Evolutionary conservation across 139 green algal species (phyloP), one percentile per base, ranked within the genome.

Genomic region (Auxenochlorella protothecoides): DNA sequence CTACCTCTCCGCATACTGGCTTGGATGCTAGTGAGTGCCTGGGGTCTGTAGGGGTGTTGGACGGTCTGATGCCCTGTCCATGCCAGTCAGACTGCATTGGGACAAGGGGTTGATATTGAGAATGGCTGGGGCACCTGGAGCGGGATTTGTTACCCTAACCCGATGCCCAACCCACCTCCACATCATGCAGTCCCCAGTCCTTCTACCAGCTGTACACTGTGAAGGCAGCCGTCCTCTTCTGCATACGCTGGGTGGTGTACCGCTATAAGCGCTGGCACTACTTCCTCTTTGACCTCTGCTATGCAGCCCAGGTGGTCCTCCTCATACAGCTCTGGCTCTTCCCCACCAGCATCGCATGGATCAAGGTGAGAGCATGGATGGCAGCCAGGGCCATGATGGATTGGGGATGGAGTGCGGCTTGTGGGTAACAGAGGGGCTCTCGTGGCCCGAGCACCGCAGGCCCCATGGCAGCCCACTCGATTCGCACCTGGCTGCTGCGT

Each of bases 151-250:
- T n/a, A 13, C 12, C 63, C 63, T 67, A n/a, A 16, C 63, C 63
- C 12, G 13, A 44, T 44, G 27, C 27, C 27, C 27, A 44, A 44
- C 27, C 27, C 63, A 7, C 9, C 52, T 54, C n/a, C 10, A 6
- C 12, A 14, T 2, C 53, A 5, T 64, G 68, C 72, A 81, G 67
- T 14, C 86, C 87, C 12, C 55, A 68, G 15, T 86, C 81, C 16
- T 96, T 95, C 72, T 89, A 92, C 80, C 63, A 78, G 59, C 71
- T 92, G 51, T 93, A 95, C 80, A 92, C 79, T 3, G 71, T 73
- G 4, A 77, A 89, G 64, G 78, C 76, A 11, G 11, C 76, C 7
- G 59, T 81, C 53, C 74, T 85, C 10, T 74, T 79, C 44, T 56
- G n/a, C 3, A 8, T 69, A 14, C 72, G 81, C 56, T 82, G 65